Evolutionary conservation across 2,329 filamentous ascomycete species (phyloP).

Genomic region (Aureobasidium lini): DNA sequence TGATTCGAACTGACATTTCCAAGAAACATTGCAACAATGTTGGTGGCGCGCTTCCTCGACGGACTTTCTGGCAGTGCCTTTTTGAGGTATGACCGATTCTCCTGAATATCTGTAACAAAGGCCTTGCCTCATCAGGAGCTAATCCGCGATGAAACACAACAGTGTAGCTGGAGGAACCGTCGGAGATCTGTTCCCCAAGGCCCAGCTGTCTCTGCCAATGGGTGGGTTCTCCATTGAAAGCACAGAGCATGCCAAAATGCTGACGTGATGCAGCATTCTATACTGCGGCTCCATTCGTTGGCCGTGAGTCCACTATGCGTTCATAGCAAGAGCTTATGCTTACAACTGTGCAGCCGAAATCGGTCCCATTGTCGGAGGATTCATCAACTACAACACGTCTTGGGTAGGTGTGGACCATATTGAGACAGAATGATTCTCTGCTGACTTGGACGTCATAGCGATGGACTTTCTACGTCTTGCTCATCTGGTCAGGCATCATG

Average conservation of each 20-base stretch:
- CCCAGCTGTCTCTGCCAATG: constrained; percentile 73
- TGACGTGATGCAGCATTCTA: constrained; percentile 40
- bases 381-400: constrained; percentile 66
- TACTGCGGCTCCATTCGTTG: constrained; percentile 44
- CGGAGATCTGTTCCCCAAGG: constrained; percentile 64
- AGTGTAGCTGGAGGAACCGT: constrained; percentile 76
- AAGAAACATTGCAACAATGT: constrained; percentile 67
- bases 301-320: constrained; percentile 31
- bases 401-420: constrained; percentile 40
- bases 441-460: background rate
- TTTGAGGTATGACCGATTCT: constrained; percentile 27
- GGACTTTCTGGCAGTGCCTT: constrained; percentile 61
- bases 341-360: constrained; percentile 52
- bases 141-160: background rate
- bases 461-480: constrained; percentile 65
- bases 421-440: background rate
- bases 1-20: background rate
- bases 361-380: constrained; percentile 61
- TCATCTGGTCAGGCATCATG: constrained; percentile 70
- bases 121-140: background rate
- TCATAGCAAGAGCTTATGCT: constrained; percentile 25
- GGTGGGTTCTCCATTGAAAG: constrained; percentile 34
- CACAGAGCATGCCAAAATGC: background rate
- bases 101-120: background rate
- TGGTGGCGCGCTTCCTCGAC: constrained; percentile 70